phyloP scores from a whole-genome alignment of 306 rosid species.

The Bauhinia variegata region DNA sequence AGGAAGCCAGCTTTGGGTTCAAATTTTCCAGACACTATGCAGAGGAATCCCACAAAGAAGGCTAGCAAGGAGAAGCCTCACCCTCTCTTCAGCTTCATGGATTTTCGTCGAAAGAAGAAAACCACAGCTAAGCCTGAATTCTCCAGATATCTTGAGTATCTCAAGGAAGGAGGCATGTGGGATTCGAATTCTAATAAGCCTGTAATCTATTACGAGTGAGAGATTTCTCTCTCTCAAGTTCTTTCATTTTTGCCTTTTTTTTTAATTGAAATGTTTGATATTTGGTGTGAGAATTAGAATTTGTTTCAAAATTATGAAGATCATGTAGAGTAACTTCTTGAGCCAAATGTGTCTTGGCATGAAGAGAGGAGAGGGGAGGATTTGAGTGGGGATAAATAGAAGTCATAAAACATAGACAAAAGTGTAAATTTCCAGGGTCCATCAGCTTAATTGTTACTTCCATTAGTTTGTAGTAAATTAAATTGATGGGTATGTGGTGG shows the following conservation, averaged over 20 bases:
- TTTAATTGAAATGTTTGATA: background rate
- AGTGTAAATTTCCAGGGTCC: no score
- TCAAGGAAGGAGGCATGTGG: conserved; percentile 79
- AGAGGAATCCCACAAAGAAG: conserved; percentile 57
- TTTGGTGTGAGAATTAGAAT: background rate
- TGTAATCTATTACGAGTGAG: conserved; percentile 59
- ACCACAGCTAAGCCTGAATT: conserved; percentile 65
- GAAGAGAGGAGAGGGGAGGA: no score
- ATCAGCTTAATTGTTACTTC: no score
- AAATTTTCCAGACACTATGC: conserved; percentile 35
- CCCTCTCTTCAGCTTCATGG: conserved; percentile 53
- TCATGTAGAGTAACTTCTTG: no score
- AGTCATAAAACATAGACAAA: no score
- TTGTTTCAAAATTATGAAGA: background rate
- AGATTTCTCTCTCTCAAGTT: no score
- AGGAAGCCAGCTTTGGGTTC: conserved; percentile 25
- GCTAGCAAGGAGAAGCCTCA: conserved; percentile 45
- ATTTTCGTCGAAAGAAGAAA: conserved; percentile 53
- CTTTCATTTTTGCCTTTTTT: background rate
- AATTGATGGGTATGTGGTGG: no score
- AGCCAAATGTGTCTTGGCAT: no score
- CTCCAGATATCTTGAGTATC: conserved; percentile 58
- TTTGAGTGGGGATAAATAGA: no score
- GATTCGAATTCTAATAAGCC: conserved; percentile 54
- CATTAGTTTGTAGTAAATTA: no score